A percentile compares a stretch with the other conserved stretches of the same genome.
Evolutionary conservation across 129 eudicot species (phyloP).

Genomic region (Calendula officinalis): DNA sequence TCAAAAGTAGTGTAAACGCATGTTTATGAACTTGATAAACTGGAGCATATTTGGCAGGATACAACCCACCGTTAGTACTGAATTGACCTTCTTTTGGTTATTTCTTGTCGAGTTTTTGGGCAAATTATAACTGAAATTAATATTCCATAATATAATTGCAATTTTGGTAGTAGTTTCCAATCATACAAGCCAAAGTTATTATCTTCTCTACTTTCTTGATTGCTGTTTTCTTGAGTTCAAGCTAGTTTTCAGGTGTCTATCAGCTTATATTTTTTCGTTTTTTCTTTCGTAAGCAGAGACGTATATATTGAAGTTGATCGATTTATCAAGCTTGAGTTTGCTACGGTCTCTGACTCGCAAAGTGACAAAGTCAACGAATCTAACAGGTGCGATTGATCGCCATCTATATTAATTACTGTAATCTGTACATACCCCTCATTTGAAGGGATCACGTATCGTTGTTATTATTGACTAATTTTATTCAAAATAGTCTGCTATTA

Average conservation of each 20-base stretch:
- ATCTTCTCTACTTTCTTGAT: no score
- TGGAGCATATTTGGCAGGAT: not conserved
- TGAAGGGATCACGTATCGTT: no score
- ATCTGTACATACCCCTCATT: no score
- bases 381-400: not conserved
- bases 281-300: not conserved
- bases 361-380: not conserved
- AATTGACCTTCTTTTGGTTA: constrained; percentile 13
- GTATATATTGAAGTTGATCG: not conserved
- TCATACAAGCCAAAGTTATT: no score
- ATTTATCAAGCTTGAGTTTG: not conserved
- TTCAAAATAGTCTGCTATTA: no score
- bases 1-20: no score
- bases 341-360: not conserved
- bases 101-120: not conserved
- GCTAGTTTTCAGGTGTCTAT: not conserved
- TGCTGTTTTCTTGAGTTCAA: not conserved
- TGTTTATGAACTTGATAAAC: not conserved
- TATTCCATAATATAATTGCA: not conserved
- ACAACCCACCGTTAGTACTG: not conserved
- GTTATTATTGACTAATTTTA: no score
- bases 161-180: no score
- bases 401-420: not conserved
- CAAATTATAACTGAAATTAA: not conserved
- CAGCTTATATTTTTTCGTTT: not conserved